Percentiles rank a stretch among this genome's conserved stretches.
Conservation (phyloP, 768 basidiomycete species). For the Mycena leptocephala region DNA sequence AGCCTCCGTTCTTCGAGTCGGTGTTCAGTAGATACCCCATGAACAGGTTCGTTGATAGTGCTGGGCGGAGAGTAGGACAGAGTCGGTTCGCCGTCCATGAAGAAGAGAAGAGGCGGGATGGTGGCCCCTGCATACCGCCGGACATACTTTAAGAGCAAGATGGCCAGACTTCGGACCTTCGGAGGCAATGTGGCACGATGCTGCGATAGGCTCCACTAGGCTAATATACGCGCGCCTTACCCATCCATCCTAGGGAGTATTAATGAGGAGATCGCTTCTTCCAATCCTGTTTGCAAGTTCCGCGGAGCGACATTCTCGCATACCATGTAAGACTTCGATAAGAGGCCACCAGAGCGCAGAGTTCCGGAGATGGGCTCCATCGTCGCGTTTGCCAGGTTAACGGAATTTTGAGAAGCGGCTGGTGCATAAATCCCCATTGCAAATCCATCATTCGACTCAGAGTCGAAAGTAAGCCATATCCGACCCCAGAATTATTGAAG, state of each 20-base stretch:
- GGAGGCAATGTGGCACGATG: slow-evolving; percentile 8
- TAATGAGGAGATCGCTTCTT: neutral
- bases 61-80: neutral
- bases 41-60: neutral
- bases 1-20: slow-evolving; percentile 40
- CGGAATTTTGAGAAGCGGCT: neutral
- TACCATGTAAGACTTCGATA: neutral
- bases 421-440: no score
- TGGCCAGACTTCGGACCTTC: slow-evolving; percentile 5
- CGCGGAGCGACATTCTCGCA: neutral
- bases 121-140: neutral
- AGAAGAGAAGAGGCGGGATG: neutral
- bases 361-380: neutral
- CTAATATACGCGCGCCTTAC: neutral
- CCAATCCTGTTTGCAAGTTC: neutral
- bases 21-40: neutral
- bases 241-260: neutral
- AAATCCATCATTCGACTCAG: no score
- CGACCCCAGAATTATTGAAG: no score
- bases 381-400: neutral
- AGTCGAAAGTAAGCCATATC: no score
- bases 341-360: neutral
- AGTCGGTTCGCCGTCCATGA: neutral
- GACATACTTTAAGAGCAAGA: slow-evolving; percentile 14
- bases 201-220: neutral